phyloP scores from a whole-genome alignment of 192 early-diverging fungal species.

The Geranomyces variabilis region DNA sequence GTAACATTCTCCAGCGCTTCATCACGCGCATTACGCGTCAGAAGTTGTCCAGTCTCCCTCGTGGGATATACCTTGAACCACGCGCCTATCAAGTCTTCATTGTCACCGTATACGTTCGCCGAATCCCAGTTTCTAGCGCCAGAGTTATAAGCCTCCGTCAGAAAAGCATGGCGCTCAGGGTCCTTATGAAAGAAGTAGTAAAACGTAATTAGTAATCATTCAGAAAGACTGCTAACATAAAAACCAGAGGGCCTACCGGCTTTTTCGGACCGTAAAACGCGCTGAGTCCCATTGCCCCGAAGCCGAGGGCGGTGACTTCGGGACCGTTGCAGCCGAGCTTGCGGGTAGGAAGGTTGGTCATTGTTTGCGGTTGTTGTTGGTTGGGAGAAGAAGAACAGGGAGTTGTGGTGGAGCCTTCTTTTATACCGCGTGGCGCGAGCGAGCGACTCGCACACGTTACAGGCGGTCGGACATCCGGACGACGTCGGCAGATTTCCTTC shows the following conservation, averaged over 20 bases:
- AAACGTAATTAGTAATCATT: no score
- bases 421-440: no score
- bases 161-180: constrained; percentile 35
- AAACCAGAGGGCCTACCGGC: not conserved
- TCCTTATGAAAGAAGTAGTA: constrained; percentile 2
- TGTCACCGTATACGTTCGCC: constrained; percentile 57
- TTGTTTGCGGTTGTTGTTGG: not conserved
- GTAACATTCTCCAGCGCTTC: no score
- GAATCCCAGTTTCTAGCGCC: constrained; percentile 66
- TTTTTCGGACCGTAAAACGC: constrained; percentile 37
- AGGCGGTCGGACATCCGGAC: no score
- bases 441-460: no score
- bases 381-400: no score
- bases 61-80: constrained; percentile 41
- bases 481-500: no score
- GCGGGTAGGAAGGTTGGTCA: constrained; percentile 23
- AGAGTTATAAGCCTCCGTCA: constrained; percentile 48
- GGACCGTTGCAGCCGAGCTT: constrained; percentile 48
- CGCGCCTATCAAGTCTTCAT: constrained; percentile 59
- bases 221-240: no score
- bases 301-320: constrained; percentile 41
- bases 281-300: constrained; percentile 53
- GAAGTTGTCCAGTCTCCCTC: not conserved
- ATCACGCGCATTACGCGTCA: no score
- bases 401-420: no score